phyloP scores from a whole-genome alignment of 1,284 basidiomycete species.

The Chondrostereum purpureum region DNA sequence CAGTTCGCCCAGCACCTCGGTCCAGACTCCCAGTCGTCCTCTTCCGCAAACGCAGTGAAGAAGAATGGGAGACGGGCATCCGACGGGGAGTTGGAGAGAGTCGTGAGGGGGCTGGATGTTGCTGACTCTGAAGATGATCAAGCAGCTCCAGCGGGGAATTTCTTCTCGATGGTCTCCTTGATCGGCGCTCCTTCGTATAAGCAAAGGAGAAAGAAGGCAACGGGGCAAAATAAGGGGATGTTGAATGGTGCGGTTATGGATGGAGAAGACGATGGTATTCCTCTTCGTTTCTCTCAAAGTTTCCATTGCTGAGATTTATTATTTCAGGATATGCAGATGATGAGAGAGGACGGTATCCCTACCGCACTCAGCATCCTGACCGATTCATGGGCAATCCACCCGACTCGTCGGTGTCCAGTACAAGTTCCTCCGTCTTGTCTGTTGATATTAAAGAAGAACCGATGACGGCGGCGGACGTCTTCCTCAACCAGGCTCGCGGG shows the following conservation, averaged over 20 bases:
- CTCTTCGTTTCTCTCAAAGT: background rate
- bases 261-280: background rate
- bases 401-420: slow-evolving; percentile 10
- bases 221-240: slow-evolving; percentile 10
- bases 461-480: slow-evolving; percentile 55
- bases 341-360: background rate
- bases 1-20: slow-evolving; percentile 55
- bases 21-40: slow-evolving; percentile 4
- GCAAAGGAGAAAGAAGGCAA: slow-evolving; percentile 73
- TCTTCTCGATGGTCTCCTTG: slow-evolving; percentile 66
- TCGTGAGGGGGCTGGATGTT: slow-evolving; percentile 1
- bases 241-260: background rate
- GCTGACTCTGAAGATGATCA: slow-evolving; percentile 14
- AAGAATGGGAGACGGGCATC: slow-evolving; percentile 11
- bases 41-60: slow-evolving; percentile 15
- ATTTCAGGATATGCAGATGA: background rate
- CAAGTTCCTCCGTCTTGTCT: slow-evolving; percentile 24
- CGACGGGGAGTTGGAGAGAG: slow-evolving; percentile 18
- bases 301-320: background rate
- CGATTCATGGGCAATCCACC: background rate
- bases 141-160: slow-evolving; percentile 21
- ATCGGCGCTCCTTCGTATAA: slow-evolving; percentile 83
- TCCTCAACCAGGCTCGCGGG: slow-evolving; percentile 51
- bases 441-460: slow-evolving; percentile 28
- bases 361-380: slow-evolving; percentile 2